Conservation (phyloP, 345 rosid genomes). For the Combretum micranthum region DNA sequence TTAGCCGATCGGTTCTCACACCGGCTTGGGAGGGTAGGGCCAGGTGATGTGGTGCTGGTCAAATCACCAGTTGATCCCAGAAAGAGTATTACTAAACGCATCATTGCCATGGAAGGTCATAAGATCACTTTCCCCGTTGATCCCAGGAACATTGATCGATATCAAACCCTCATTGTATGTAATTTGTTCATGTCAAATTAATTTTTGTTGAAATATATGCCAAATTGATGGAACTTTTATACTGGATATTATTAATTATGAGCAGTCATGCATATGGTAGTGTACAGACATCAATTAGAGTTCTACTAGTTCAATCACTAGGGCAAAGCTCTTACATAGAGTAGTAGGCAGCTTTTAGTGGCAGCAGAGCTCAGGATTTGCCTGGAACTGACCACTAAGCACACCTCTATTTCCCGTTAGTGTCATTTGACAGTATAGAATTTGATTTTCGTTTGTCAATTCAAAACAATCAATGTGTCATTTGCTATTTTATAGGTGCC, state of each 20-base stretch:
- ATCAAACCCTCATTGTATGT: conserved; percentile 28
- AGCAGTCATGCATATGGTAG: too few species aligned
- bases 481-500: conserved; percentile 45
- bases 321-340: too few species aligned
- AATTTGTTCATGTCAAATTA: neutral
- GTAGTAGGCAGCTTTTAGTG: too few species aligned
- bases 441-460: neutral
- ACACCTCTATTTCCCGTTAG: too few species aligned
- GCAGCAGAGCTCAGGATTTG: too few species aligned
- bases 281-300: too few species aligned
- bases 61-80: conserved; percentile 63
- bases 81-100: conserved; percentile 51
- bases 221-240: neutral
- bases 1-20: conserved; percentile 60
- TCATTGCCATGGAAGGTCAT: conserved; percentile 67
- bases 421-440: neutral
- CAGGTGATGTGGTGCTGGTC: conserved; percentile 72
- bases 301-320: too few species aligned
- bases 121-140: conserved; percentile 44
- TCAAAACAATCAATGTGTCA: neutral
- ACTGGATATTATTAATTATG: too few species aligned
- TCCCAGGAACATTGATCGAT: conserved; percentile 22
- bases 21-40: conserved; percentile 45
- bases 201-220: neutral
- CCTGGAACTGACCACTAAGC: too few species aligned